Evolutionary conservation across 495 filamentous ascomycete genomes (phyloP).

Genomic region (Chaetomium cochliodes): DNA sequence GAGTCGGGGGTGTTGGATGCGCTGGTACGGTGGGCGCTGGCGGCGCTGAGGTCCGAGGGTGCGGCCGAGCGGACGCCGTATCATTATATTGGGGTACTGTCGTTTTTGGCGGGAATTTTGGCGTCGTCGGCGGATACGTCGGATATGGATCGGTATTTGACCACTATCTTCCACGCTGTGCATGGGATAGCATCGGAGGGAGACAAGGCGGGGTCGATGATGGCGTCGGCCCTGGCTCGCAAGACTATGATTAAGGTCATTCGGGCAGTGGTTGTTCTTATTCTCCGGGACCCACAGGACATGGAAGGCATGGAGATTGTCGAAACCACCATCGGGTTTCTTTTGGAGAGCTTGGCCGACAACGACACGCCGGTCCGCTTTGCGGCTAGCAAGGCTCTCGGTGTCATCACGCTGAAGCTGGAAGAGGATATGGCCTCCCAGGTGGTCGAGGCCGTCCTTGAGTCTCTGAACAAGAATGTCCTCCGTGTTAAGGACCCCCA

Average conservation of each 20-base stretch:
- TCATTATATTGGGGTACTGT: slow-evolving; percentile 68
- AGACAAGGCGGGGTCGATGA: slow-evolving; percentile 45
- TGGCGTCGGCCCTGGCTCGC: slow-evolving; percentile 69
- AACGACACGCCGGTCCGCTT: slow-evolving; percentile 86
- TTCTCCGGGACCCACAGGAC: slow-evolving; percentile 50
- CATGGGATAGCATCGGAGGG: slow-evolving; percentile 42
- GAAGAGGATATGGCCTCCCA: slow-evolving; percentile 76
- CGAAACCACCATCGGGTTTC: slow-evolving; percentile 72
- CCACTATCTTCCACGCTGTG: slow-evolving; percentile 49
- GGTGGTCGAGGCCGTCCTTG: slow-evolving; percentile 80
- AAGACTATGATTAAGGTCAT: slow-evolving; percentile 81
- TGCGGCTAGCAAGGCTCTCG: slow-evolving; percentile 89
- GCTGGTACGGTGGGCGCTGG: slow-evolving; percentile 67
- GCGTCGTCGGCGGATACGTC: slow-evolving; percentile 49
- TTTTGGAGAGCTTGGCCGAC: slow-evolving; percentile 69
- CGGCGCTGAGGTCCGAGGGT: slow-evolving; percentile 46
- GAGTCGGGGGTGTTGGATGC: slow-evolving; percentile 63
- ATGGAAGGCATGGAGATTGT: slow-evolving; percentile 53
- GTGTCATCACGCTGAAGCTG: slow-evolving; percentile 75
- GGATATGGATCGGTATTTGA: slow-evolving; percentile 51
- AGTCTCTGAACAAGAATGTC: slow-evolving; percentile 71
- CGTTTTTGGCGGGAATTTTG: slow-evolving; percentile 72
- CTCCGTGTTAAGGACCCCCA: slow-evolving; percentile 53
- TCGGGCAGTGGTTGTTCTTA: slow-evolving; percentile 64
- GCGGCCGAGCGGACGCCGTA: slow-evolving; percentile 41